Base-by-base conservation (phyloP, 2,329 filamentous ascomycete species). In the Cytospora piceicola region DNA sequence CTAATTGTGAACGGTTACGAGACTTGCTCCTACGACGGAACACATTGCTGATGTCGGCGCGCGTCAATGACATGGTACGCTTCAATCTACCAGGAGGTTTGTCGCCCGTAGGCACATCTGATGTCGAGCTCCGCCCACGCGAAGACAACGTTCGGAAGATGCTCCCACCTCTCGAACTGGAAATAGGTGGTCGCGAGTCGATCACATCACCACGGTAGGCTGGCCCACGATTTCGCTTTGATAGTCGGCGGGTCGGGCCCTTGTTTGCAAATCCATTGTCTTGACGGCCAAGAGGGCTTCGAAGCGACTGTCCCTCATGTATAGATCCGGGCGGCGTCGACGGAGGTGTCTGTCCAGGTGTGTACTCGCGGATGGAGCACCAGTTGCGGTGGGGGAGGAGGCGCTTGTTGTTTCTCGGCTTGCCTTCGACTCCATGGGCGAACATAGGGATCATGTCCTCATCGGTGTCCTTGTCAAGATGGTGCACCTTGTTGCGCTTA, bases 381-480 rank as follows among this genome's bases (percentile, higher is more conserved):
- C 94, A 99, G 75, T 99, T 99, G 36, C 95, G 87, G 66, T 95
- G 90, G 24, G 94, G 94, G 12, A 98, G 82, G 1, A 99, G 82
- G 67, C 90, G 88, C 73, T 93, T 96, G 76, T 99, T 99, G 77
- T 97, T 98, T 68, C 95, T 87, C 24, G 88, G 84, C 76, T 93
- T 96, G 51, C 92, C 92, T 72, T 97, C 93, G 1, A 97, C 92
- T 70, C 96, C 95, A 65, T 93, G 88, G 1, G 85, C 87, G 76
- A 99, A 99, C 68, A 99, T 88, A 0, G 94, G 93, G 53, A 98
- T 95, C 92, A 99, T 96, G 76, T 92, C 88, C 77, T 99, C 95
- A 65, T 98, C 92, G 0, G 95, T 99, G 64, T 94, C 82, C 67
- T 83, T 82, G 75, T 90, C 88, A 64, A 90, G 86, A 71, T 90